These are phyloP conservation scores for Tilletia setariae DNA, from an alignment of 1,284 basidiomycete genomes.

Conservation along the genomic window DNA sequence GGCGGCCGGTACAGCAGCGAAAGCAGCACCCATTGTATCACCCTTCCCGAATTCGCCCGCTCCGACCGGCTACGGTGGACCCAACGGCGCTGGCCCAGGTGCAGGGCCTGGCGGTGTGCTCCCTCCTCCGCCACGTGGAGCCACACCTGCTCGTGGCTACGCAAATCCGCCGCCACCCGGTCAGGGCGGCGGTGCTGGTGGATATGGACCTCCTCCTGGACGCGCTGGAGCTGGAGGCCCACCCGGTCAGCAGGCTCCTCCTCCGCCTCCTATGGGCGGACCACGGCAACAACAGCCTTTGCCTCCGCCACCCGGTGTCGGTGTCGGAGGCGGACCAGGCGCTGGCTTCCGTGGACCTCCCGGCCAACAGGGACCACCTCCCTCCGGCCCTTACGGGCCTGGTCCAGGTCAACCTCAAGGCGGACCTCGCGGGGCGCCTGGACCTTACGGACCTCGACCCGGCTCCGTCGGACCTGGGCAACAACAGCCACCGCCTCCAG, in stretches of 20 bases:
- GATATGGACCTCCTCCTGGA: slow-evolving; percentile 18
- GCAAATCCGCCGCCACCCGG: slow-evolving; percentile 16
- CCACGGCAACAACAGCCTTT: slow-evolving; percentile 25
- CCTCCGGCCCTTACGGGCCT: not conserved
- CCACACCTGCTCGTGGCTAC: slow-evolving; percentile 28
- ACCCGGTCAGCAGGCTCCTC: slow-evolving; percentile 23
- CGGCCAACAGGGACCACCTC: not conserved
- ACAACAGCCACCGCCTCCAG: slow-evolving; percentile 21
- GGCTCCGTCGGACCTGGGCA: slow-evolving; percentile 35
- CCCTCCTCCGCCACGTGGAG: slow-evolving; percentile 45
- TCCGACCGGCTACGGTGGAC: slow-evolving; percentile 33
- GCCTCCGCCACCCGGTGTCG: slow-evolving; percentile 4
- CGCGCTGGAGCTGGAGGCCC: slow-evolving; percentile 21
- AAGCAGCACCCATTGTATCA: slow-evolving; percentile 64
- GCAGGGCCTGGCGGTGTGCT: slow-evolving; percentile 27
- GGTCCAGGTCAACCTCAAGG: not conserved
- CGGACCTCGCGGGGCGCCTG: slow-evolving; percentile 13
- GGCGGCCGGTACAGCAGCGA: slow-evolving; percentile 17
- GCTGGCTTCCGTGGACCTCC: not conserved
- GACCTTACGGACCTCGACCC: slow-evolving; percentile 55
- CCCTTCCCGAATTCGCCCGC: slow-evolving; percentile 74
- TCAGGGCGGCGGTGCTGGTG: slow-evolving; percentile 13
- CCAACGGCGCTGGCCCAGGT: slow-evolving; percentile 6
- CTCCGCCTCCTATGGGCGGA: slow-evolving; percentile 29
- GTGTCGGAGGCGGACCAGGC: not conserved